These are phyloP conservation scores for Chaetomium strumarium DNA, from an alignment of 2,329 filamentous ascomycete species.

Conservation along the genomic window DNA sequence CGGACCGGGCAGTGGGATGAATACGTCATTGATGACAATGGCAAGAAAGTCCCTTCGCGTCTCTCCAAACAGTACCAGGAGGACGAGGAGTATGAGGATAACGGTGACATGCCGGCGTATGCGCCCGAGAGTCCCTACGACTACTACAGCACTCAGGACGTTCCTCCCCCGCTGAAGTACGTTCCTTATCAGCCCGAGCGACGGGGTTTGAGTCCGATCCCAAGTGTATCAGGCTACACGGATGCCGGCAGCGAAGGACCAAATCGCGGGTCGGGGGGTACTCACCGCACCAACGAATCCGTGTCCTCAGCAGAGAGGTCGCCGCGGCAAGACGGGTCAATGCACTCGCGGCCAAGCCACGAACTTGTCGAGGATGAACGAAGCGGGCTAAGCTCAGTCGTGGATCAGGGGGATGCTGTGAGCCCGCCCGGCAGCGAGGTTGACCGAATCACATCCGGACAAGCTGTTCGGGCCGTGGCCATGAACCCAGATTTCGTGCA, in stretches of 20 bases:
- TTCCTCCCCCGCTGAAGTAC: slow-evolving; percentile 58
- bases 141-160: slow-evolving; percentile 55
- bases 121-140: slow-evolving; percentile 32
- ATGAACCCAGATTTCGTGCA: slow-evolving; percentile 74
- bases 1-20: slow-evolving; percentile 37
- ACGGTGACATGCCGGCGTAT: slow-evolving; percentile 35
- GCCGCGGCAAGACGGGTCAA: slow-evolving; percentile 37
- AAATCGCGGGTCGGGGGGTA: slow-evolving; percentile 52
- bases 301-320: slow-evolving; percentile 59
- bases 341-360: slow-evolving; percentile 44
- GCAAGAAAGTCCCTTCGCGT: slow-evolving; percentile 36
- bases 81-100: slow-evolving; percentile 40
- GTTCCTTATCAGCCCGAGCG: slow-evolving; percentile 63
- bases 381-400: slow-evolving; percentile 46
- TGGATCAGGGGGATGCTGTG: slow-evolving; percentile 49
- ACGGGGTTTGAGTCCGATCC: slow-evolving; percentile 78
- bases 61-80: slow-evolving; percentile 25
- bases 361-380: slow-evolving; percentile 56
- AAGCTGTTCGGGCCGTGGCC: slow-evolving; percentile 64
- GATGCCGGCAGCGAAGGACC: slow-evolving; percentile 58
- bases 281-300: slow-evolving; percentile 45
- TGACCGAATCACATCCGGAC: slow-evolving; percentile 56
- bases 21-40: slow-evolving; percentile 43
- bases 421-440: slow-evolving; percentile 51
- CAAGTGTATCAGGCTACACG: slow-evolving; percentile 83